These are phyloP conservation scores for Lepiota venenata DNA, from an alignment of 768 basidiomycete genomes.

Conservation along the genomic window DNA sequence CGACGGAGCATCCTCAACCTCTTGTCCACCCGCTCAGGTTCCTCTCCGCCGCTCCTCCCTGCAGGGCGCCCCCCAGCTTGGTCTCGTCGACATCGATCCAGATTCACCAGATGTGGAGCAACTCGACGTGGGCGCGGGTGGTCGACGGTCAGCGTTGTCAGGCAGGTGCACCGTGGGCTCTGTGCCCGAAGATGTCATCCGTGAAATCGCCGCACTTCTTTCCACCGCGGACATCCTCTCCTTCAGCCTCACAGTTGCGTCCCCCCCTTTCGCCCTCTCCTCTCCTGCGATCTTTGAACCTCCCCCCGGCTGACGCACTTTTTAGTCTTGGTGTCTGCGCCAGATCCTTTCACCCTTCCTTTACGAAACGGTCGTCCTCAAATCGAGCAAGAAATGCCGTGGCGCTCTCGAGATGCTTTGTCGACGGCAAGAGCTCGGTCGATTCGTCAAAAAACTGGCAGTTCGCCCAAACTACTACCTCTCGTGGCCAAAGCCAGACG, in stretches of 20 bases:
- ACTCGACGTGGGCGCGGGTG: not conserved
- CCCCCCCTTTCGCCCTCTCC: not conserved
- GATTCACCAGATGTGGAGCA: not conserved
- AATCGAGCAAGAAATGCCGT: slow-evolving; percentile 37
- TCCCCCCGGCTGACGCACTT: not conserved
- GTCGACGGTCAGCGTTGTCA: not conserved
- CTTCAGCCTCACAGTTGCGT: slow-evolving; percentile 38
- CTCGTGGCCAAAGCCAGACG: slow-evolving; percentile 44
- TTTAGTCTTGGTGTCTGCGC: slow-evolving; percentile 29
- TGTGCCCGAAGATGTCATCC: slow-evolving; percentile 36
- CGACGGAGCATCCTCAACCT: slow-evolving; percentile 32
- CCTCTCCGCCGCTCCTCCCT: slow-evolving; percentile 24
- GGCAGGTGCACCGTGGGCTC: slow-evolving; percentile 19
- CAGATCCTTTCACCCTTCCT: slow-evolving; percentile 34
- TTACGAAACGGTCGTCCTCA: slow-evolving; percentile 42
- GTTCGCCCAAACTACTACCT: slow-evolving; percentile 51
- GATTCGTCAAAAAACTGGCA: slow-evolving; percentile 37
- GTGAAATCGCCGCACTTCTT: slow-evolving; percentile 34
- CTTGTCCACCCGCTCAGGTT: slow-evolving; percentile 26
- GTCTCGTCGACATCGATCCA: slow-evolving; percentile 17
- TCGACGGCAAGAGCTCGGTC: slow-evolving; percentile 31
- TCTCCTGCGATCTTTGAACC: slow-evolving; percentile 8
- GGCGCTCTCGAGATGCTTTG: slow-evolving; percentile 34
- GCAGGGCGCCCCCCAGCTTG: slow-evolving; percentile 16
- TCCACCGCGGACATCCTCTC: slow-evolving; percentile 35